A percentile compares a stretch with the other conserved stretches of the same genome.
phyloP scores from a whole-genome alignment of 129 eudicot genomes.

The Lactuca sativa region DNA sequence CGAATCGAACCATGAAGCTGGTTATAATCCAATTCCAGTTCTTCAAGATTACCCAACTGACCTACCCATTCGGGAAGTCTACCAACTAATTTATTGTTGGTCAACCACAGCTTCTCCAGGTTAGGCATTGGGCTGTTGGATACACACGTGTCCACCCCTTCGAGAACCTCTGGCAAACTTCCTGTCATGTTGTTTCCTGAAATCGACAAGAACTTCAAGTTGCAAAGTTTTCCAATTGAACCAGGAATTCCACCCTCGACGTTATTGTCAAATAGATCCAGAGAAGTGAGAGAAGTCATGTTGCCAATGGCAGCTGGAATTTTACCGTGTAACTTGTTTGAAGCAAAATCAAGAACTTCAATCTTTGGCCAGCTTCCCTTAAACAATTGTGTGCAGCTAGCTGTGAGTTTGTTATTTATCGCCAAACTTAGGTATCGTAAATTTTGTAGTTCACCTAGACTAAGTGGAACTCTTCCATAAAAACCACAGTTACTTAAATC shows the following conservation, averaged over 20 bases:
- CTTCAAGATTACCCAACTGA: conserved; percentile 34
- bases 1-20: conserved; percentile 45
- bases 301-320: conserved; percentile 45
- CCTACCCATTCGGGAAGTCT: conserved; percentile 53
- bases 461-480: conserved; percentile 42
- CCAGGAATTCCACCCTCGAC: conserved; percentile 43
- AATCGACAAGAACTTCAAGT: conserved; percentile 31
- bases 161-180: conserved; percentile 38
- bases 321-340: conserved; percentile 42
- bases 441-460: conserved; percentile 35
- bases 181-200: conserved; percentile 44
- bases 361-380: conserved; percentile 39
- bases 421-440: conserved; percentile 39
- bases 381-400: conserved; percentile 24
- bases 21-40: conserved; percentile 29
- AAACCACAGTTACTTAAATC: conserved; percentile 30
- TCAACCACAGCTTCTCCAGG: conserved; percentile 24
- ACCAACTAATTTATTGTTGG: conserved; percentile 38
- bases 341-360: conserved; percentile 32
- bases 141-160: conserved; percentile 31
- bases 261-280: conserved; percentile 27
- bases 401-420: conserved; percentile 39
- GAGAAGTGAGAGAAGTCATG: conserved; percentile 29
- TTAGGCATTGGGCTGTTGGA: conserved; percentile 30
- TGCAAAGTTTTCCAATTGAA: conserved; percentile 43